phyloP scores from a whole-genome alignment of 805 yeast genomes.

The Nakazawaea ishiwadae region DNA sequence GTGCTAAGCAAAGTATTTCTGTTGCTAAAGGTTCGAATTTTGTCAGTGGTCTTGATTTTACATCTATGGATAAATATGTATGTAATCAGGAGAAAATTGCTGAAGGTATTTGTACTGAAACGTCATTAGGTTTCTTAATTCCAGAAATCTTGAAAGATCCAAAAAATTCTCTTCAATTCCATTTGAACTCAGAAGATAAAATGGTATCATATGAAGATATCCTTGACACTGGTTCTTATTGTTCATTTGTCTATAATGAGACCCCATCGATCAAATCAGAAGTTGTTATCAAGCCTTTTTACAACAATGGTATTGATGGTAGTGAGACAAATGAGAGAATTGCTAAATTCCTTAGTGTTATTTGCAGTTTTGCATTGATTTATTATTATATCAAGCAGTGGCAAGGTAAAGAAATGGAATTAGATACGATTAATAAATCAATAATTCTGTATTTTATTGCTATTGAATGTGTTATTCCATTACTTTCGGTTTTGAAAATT shows the following conservation, averaged over 20 bases:
- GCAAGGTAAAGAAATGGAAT: slow-evolving; percentile 6
- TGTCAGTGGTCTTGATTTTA: background rate
- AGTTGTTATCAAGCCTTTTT: background rate
- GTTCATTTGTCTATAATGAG: background rate
- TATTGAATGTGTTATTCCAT: background rate
- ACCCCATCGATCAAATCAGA: background rate
- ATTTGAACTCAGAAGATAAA: background rate
- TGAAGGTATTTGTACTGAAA: background rate
- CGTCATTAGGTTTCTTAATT: background rate
- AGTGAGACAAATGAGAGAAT: background rate
- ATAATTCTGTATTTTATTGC: slow-evolving; percentile 1
- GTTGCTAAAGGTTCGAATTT: background rate
- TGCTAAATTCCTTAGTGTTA: background rate
- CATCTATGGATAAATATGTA: background rate
- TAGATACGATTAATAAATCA: slow-evolving; percentile 5
- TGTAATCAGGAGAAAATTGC: slow-evolving; percentile 1
- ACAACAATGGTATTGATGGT: background rate
- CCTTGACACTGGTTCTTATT: slow-evolving; percentile 3
- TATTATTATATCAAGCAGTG: slow-evolving; percentile 1
- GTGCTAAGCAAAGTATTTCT: background rate
- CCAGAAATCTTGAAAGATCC: background rate
- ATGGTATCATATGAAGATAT: background rate
- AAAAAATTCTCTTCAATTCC: background rate
- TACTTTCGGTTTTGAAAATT: background rate
- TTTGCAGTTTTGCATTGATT: background rate